Evolutionary conservation across 2,329 filamentous ascomycete species (phyloP).

Genomic region (Cytospora schulzeri): DNA sequence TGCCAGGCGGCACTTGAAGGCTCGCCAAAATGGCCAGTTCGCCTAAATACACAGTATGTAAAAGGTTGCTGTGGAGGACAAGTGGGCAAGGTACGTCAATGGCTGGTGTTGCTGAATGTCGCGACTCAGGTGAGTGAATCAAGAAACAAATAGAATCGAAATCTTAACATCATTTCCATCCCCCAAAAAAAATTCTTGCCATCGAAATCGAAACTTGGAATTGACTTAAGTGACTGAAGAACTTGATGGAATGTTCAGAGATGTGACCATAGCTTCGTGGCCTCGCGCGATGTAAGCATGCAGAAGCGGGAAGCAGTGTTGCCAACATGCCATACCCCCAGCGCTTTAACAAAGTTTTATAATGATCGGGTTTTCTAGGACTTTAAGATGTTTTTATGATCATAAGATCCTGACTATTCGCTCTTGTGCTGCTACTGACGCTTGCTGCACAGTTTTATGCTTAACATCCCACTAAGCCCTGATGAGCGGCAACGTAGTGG

Average conservation of each 20-base stretch:
- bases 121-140: background rate
- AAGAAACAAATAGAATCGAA: background rate
- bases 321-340: too few species aligned
- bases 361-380: too few species aligned
- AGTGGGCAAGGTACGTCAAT: background rate
- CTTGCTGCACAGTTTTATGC: too few species aligned
- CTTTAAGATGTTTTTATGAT: background rate
- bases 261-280: background rate
- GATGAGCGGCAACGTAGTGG: background rate
- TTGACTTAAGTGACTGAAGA: background rate
- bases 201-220: too few species aligned
- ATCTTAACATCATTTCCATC: too few species aligned
- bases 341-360: too few species aligned
- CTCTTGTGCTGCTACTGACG: too few species aligned
- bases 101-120: background rate
- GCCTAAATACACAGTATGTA: background rate
- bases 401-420: background rate
- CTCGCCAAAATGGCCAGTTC: background rate
- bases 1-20: background rate
- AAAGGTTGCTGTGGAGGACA: background rate
- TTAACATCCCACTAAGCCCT: too few species aligned
- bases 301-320: background rate
- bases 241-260: background rate
- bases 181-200: too few species aligned
- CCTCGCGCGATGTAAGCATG: background rate